Base-by-base conservation (phyloP, 2,329 filamentous ascomycete genomes). In the Ceratocystis papillata region DNA sequence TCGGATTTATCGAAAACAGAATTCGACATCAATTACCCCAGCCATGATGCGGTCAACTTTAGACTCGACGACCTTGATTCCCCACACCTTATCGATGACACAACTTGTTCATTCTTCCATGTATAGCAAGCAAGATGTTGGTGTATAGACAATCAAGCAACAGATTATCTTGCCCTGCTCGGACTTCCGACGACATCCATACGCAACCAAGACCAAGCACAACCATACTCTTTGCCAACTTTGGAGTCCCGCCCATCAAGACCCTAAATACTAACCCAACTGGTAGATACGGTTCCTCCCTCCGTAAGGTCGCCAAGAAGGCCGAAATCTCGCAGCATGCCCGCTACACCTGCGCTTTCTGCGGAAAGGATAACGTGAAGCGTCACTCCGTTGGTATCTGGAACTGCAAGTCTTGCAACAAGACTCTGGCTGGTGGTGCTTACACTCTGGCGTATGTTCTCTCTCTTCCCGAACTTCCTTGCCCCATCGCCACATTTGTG, bases 321-420 rank as follows among this genome's bases (percentile, higher is more conserved):
- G 96, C 96, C 88, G 94, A 97, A 88, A 89, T 97, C 79, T 89
- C 90, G 76, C 94, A 97, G 81, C 94, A 99, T 85, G 90, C 91
- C 82, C 88, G 88, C 79, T 97, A 96, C 77, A 87, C 87, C 77
- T 97, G 93, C 87, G 93, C 92, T 72, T 99, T 97, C 89, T 96
- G 91, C 86, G 93, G 93, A 77, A 97, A 97, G 88, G 87, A 86
- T 78, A 89, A 87, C 74, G 91, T 96, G 77, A 91, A 91, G 84
- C 87, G 93, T 76, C 83, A 90, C 77, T 87, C 90, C 70, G 89
- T 93, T 74, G 92, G 92, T 75, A 96, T 96, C 85, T 96, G 93
- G 93, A 85, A 93, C 80, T 99, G 94, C 89, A 88, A 86, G 80
- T 84, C 87, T 69, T 97, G 94, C 88, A 87, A 89, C 79, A 96